Conservation (phyloP, 2,329 filamentous ascomycete genomes). For the Colletotrichum neosansevieriae region DNA sequence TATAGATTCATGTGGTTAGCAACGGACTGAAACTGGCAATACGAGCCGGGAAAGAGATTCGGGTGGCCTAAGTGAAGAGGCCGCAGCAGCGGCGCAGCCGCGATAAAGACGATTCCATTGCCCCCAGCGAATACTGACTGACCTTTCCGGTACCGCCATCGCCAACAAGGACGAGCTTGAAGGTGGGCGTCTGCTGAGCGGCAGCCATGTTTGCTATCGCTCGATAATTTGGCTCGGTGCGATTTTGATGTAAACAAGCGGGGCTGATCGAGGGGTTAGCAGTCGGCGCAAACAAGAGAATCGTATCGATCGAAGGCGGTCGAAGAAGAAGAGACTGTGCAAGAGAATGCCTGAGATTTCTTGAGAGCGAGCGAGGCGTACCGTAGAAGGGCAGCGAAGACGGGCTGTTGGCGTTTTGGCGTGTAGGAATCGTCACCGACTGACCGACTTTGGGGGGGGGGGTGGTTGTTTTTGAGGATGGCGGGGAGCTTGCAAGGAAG, state of each 20-base stretch:
- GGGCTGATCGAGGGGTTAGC: constrained; percentile 45
- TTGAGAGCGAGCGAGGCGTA: constrained; percentile 3
- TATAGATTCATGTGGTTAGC: constrained; percentile 41
- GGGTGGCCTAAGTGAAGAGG: not conserved
- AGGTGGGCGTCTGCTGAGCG: constrained; percentile 75
- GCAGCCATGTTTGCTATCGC: constrained; percentile 73
- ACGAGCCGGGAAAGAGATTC: not conserved
- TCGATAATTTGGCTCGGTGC: constrained; percentile 43
- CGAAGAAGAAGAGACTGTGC: constrained; percentile 33
- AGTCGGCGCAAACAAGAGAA: constrained; percentile 27
- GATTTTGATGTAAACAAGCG: constrained; percentile 61
- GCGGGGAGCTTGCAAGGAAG: constrained; percentile 55
- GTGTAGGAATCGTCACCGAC: constrained; percentile 51
- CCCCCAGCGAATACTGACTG: not conserved
- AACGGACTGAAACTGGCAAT: constrained; percentile 13
- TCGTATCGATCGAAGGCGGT: constrained; percentile 3
- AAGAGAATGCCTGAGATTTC: constrained; percentile 32
- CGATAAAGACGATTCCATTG: not conserved
- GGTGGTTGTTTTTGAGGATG: constrained; percentile 54
- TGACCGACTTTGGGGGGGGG: constrained; percentile 51
- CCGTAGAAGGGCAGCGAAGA: constrained; percentile 20
- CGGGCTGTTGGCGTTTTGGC: constrained; percentile 42
- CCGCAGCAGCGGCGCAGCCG: not conserved
- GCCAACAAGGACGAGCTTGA: constrained; percentile 99
- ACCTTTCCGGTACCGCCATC: constrained; percentile 99